Evolutionary conservation across 2,329 filamentous ascomycete genomes (phyloP).

Genomic region (Pseudogymnoascus sp.): DNA sequence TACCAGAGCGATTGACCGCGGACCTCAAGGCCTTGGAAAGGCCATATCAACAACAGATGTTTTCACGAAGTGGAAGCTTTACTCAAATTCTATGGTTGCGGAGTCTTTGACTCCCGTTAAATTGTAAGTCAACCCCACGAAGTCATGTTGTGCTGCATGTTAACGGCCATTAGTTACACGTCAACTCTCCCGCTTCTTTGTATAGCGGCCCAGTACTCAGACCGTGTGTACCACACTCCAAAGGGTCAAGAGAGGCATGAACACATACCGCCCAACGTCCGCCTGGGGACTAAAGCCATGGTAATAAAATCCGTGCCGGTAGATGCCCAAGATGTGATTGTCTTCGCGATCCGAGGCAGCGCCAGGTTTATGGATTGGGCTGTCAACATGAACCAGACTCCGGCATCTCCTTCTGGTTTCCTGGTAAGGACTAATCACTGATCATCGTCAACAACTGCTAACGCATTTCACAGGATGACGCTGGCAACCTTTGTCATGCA

Average conservation of each 20-base stretch:
- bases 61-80: conserved; percentile 71
- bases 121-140: conserved; percentile 41
- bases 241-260: conserved; percentile 55
- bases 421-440: conserved; percentile 37
- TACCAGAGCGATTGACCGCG: not conserved
- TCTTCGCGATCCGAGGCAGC: conserved; percentile 77
- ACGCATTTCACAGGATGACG: conserved; percentile 49
- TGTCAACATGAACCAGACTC: conserved; percentile 68
- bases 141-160: not conserved
- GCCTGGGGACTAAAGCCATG: conserved; percentile 74
- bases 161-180: conserved; percentile 47
- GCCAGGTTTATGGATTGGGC: conserved; percentile 80
- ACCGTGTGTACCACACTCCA: conserved; percentile 64
- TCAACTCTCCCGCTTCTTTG: conserved; percentile 71
- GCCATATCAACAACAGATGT: conserved; percentile 45
- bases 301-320: conserved; percentile 73
- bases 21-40: not conserved
- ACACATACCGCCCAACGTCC: conserved; percentile 65
- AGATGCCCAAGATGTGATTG: conserved; percentile 69
- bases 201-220: conserved; percentile 70
- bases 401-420: conserved; percentile 59
- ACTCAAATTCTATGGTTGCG: conserved; percentile 69
- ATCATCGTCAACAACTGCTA: not conserved
- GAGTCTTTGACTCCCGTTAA: conserved; percentile 58
- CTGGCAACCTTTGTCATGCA: conserved; percentile 68